Base-by-base conservation (phyloP, 257 asterid species). In the Eustoma russellianum region DNA sequence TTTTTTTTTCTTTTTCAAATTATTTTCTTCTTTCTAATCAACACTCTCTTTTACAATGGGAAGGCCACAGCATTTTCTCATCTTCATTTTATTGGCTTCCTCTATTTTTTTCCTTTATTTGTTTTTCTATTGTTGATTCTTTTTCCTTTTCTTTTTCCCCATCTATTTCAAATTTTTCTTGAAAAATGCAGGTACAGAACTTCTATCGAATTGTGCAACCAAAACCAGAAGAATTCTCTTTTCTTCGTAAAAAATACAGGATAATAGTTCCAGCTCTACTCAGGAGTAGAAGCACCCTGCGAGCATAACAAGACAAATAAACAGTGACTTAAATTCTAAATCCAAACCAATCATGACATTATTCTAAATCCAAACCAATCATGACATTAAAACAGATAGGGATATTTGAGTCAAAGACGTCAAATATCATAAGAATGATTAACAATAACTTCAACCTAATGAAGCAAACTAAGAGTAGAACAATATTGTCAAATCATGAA, bases 241-340 rank as follows among this genome's bases (percentile, higher is more conserved):
- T 75, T 75, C 89, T 55, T 71, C 89, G 67, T 72, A 83, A 76
- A 66, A 24, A 60, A 72, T 66, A 75, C 74, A 79, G 60, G 70
- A 72, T 77, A 59, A 56, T 57, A 74, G 68, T 53, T 65, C 88
- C 82, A 71, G 80, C 79, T 75, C 74, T 78, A 76, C 69, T 69
- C 80, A 79, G 73, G 76, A 67, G 64, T 69, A 71, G 78, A 84
- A 71, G 28, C 69, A 71, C 74, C 94, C 85, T 79, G 94, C 83
- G 90, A 85, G 77, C 81, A 80, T 62, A 80, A 78, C 56, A 53
- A 69, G 62, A 69, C 60, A 72, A 59, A 67, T 50, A 41, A 70
- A 63, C 17, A 46, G 53, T 69, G 61, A 69, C 74, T 67, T 73
- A 72, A 68, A 38, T 16, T 38, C 56, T 17, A 62, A 62, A 41